Conservation (phyloP, 257 asterid genomes). For the Solanum arcanum region DNA sequence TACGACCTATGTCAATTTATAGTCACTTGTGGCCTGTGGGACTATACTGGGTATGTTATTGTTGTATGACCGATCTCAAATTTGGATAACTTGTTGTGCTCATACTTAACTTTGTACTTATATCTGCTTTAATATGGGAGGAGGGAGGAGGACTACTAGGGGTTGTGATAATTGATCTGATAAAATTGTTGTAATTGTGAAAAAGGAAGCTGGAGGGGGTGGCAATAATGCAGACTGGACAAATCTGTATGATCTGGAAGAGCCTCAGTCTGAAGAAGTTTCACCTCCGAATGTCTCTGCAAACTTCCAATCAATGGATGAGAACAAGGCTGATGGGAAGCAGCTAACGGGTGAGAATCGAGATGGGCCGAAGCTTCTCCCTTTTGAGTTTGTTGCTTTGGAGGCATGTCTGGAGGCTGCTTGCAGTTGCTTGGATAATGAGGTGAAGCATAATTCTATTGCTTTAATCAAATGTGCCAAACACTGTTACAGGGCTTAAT, state of each 20-base stretch:
- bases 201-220: constrained; percentile 69
- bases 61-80: background rate
- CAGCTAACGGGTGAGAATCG: constrained; percentile 48
- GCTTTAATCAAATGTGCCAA: background rate
- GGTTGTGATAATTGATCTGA: background rate
- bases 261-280: constrained; percentile 35
- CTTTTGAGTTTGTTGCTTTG: constrained; percentile 90
- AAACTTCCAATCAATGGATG: constrained; percentile 41
- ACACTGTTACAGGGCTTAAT: background rate
- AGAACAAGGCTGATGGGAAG: constrained; percentile 40
- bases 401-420: constrained; percentile 99
- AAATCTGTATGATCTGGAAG: constrained; percentile 68
- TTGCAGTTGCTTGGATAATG: constrained; percentile 81
- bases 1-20: background rate
- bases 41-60: background rate
- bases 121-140: background rate
- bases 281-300: constrained; percentile 43
- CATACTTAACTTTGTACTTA: background rate
- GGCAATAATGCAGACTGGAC: constrained; percentile 69
- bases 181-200: background rate
- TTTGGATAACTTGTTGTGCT: background rate
- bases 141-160: background rate
- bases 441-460: constrained; percentile 26
- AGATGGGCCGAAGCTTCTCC: constrained; percentile 85
- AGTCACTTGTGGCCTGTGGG: background rate